Evolutionary conservation across 345 rosid genomes (phyloP).

Genomic region (Atalantia buxifolia): DNA sequence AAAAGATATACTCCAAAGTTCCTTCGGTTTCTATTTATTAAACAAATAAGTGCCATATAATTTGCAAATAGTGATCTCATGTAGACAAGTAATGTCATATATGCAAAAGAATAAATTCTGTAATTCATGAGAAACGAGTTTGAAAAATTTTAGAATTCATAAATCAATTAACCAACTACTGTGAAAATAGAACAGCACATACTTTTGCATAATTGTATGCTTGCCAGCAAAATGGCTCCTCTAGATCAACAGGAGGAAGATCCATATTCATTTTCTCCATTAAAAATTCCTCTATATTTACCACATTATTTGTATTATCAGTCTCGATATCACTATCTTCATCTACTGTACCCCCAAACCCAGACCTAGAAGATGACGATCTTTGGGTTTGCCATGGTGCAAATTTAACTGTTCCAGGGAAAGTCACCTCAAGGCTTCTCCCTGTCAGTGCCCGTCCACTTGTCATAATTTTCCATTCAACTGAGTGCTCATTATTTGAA

Average conservation of each 20-base stretch:
- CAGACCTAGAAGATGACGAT: conserved; percentile 27
- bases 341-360: conserved; percentile 38
- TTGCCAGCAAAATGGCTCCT: conserved; percentile 96
- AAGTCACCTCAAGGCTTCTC: conserved; percentile 78
- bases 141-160: not conserved
- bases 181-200: conserved; percentile 20
- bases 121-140: not conserved
- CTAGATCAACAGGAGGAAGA: conserved; percentile 82
- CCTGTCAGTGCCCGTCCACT: conserved; percentile 79
- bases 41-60: not conserved
- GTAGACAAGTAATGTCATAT: not conserved
- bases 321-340: conserved; percentile 77
- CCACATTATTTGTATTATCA: conserved; percentile 60
- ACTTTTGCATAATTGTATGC: conserved; percentile 92
- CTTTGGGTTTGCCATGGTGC: conserved; percentile 70
- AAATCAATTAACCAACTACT: conserved; percentile 10
- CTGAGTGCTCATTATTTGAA: conserved; percentile 72
- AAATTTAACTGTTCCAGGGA: conserved; percentile 90
- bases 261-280: conserved; percentile 82
- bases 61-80: not conserved
- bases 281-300: conserved; percentile 70
- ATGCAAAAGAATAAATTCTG: not conserved
- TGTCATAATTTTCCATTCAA: conserved; percentile 83
- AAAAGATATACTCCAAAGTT: not conserved
- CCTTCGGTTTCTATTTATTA: not conserved